phyloP scores from a whole-genome alignment of 1,139 yeast genomes.

The Yamadazyma blattariae region DNA sequence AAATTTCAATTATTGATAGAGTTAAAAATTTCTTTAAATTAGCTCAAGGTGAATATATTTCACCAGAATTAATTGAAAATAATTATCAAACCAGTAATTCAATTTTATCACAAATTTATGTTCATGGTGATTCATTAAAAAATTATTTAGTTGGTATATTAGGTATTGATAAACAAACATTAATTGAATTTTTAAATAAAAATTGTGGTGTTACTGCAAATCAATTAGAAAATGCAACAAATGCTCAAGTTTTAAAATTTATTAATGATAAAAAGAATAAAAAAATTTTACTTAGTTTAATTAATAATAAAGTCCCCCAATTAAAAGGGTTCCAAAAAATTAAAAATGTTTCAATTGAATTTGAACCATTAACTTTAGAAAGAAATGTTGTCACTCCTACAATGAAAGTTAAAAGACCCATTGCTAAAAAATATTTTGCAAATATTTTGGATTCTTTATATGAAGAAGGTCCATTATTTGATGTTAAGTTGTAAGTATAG shows the following conservation, averaged over 20 bases:
- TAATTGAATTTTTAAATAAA: conserved; percentile 16
- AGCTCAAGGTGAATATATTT: conserved; percentile 44
- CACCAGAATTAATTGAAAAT: conserved; percentile 44
- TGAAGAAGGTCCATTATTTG: conserved; percentile 48
- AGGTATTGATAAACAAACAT: conserved; percentile 44
- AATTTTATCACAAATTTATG: conserved; percentile 30
- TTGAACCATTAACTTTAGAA: conserved; percentile 67
- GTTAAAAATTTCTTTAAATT: conserved; percentile 45
- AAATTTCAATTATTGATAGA: conserved; percentile 36
- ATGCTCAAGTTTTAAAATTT: conserved; percentile 23
- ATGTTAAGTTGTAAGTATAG: conserved; percentile 2
- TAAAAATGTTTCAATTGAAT: conserved; percentile 54
- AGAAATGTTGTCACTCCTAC: conserved; percentile 74
- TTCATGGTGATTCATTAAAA: conserved; percentile 63
- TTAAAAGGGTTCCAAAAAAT: conserved; percentile 59
- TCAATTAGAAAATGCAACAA: conserved; percentile 12
- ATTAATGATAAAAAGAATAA: conserved; percentile 29
- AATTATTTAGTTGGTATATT: conserved; percentile 60
- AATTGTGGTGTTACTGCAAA: conserved; percentile 15
- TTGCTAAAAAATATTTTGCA: conserved; percentile 52
- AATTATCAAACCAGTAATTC: conserved; percentile 34
- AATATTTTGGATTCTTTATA: conserved; percentile 52
- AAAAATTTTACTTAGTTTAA: conserved; percentile 22
- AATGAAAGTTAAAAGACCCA: conserved; percentile 64
- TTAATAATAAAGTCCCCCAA: conserved; percentile 23